These are phyloP conservation scores for Psilocybe cyanescens DNA, from an alignment of 768 basidiomycete species.

Conservation along the genomic window DNA sequence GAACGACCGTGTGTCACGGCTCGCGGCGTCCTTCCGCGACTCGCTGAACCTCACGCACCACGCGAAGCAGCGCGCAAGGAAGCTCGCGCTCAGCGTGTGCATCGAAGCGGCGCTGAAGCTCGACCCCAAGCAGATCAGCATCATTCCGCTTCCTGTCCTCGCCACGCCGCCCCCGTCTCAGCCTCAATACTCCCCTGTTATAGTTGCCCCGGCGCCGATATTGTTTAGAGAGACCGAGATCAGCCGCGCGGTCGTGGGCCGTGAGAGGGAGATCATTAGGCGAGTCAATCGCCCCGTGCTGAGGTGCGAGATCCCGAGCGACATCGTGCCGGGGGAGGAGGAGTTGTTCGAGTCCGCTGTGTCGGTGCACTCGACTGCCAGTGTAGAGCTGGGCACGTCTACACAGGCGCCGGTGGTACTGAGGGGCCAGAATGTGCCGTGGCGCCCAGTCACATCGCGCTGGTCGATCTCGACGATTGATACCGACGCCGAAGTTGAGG, in stretches of 20 bases:
- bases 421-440: conserved; percentile 10
- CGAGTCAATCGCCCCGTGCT: conserved; percentile 19
- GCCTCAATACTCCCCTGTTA: neutral
- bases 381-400: neutral
- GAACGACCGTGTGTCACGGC: conserved; percentile 41
- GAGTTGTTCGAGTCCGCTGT: conserved; percentile 14
- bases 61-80: conserved; percentile 50
- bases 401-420: conserved; percentile 2
- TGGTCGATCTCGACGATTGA: conserved; percentile 12
- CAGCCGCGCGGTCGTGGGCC: conserved; percentile 2
- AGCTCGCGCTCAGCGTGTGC: conserved; percentile 49
- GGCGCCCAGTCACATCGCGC: conserved; percentile 8
- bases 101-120: conserved; percentile 43
- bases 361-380: conserved; percentile 13
- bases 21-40: conserved; percentile 42
- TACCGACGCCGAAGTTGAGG: neutral
- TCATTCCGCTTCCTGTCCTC: conserved; percentile 26
- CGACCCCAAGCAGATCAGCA: conserved; percentile 41
- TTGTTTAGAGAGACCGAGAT: neutral
- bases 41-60: conserved; percentile 41
- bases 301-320: conserved; percentile 29
- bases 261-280: conserved; percentile 9
- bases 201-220: neutral
- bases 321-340: neutral
- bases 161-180: conserved; percentile 13